These are phyloP conservation scores for Brassica rapa DNA, from an alignment of 345 rosid species.

Conservation along the genomic window DNA sequence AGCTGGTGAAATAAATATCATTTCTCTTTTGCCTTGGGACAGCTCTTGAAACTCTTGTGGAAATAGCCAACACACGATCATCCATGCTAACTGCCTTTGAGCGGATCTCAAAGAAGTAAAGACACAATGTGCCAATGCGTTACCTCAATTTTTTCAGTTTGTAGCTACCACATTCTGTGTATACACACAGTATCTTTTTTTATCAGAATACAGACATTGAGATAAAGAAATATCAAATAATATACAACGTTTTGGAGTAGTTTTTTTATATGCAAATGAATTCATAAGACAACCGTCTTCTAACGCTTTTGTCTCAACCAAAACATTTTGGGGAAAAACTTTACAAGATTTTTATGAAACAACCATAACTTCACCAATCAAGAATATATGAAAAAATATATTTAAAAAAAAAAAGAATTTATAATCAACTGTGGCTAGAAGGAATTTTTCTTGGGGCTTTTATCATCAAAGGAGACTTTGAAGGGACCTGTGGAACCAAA, in stretches of 20 bases:
- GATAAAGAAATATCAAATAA: background rate
- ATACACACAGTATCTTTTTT: background rate
- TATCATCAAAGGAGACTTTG: conserved; percentile 69
- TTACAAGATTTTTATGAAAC: conserved; percentile 17
- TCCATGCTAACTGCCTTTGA: conserved; percentile 56
- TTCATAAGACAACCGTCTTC: conserved; percentile 36
- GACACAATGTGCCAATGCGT: conserved; percentile 8
- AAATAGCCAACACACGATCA: conserved; percentile 72
- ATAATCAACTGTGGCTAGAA: conserved; percentile 45
- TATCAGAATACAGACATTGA: background rate
- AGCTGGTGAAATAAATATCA: background rate
- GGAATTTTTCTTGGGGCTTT: conserved; percentile 60
- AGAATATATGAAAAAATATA: background rate
- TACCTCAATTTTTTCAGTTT: background rate
- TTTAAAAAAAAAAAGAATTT: conserved; percentile 8
- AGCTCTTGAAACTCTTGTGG: conserved; percentile 82
- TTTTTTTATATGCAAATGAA: conserved; percentile 26
- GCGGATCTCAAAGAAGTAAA: conserved; percentile 41
- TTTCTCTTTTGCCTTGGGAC: conserved; percentile 14
- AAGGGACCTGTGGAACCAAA: conserved; percentile 91
- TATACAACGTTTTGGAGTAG: background rate
- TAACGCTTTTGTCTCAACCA: conserved; percentile 31
- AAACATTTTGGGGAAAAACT: conserved; percentile 4
- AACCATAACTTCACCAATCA: conserved; percentile 24
- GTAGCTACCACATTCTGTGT: conserved; percentile 10